A percentile compares a stretch with the other conserved stretches of the same genome.
These are phyloP conservation scores for Spathaspora jeffriesii DNA, from an alignment of 1,139 yeast species.

Conservation along the genomic window DNA sequence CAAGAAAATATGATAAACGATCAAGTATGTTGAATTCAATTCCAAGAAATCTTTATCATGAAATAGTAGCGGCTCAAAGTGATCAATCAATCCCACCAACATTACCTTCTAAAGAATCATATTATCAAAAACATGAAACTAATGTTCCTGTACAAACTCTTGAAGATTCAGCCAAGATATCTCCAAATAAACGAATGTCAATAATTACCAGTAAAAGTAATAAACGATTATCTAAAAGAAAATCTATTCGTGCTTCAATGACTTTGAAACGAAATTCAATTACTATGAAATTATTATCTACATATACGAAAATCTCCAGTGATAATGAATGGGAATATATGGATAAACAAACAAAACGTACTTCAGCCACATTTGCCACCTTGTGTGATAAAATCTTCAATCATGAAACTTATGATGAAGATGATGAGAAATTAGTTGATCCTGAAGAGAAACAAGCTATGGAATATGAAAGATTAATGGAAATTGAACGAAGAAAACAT, in stretches of 20 bases:
- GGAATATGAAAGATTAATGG: slow-evolving; percentile 52
- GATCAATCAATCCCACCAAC: slow-evolving; percentile 20
- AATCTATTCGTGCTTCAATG: slow-evolving; percentile 43
- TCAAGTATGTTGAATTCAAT: slow-evolving; percentile 14
- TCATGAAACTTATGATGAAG: slow-evolving; percentile 55
- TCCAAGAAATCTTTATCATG: slow-evolving; percentile 49
- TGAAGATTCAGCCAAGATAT: slow-evolving; percentile 32
- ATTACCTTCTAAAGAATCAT: slow-evolving; percentile 40
- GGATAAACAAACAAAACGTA: slow-evolving; percentile 73
- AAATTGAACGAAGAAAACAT: slow-evolving; percentile 49
- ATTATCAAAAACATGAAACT: slow-evolving; percentile 7
- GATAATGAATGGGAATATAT: slow-evolving; percentile 72
- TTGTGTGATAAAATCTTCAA: slow-evolving; percentile 76
- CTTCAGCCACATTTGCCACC: slow-evolving; percentile 76
- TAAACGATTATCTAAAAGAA: slow-evolving; percentile 37
- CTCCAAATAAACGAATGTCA: slow-evolving; percentile 32
- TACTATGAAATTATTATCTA: slow-evolving; percentile 65
- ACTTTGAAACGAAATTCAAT: slow-evolving; percentile 66
- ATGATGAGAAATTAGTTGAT: slow-evolving; percentile 51
- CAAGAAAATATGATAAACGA: slow-evolving; percentile 14
- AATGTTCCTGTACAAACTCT: slow-evolving; percentile 15
- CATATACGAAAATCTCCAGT: slow-evolving; percentile 69
- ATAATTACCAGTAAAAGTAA: slow-evolving; percentile 25
- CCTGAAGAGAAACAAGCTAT: slow-evolving; percentile 51
- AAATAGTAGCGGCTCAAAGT: slow-evolving; percentile 43